Percentiles rank a stretch among this genome's conserved stretches.
Conservation (phyloP, 2,329 filamentous ascomycete species). For the Fusarium fracticaudum region DNA sequence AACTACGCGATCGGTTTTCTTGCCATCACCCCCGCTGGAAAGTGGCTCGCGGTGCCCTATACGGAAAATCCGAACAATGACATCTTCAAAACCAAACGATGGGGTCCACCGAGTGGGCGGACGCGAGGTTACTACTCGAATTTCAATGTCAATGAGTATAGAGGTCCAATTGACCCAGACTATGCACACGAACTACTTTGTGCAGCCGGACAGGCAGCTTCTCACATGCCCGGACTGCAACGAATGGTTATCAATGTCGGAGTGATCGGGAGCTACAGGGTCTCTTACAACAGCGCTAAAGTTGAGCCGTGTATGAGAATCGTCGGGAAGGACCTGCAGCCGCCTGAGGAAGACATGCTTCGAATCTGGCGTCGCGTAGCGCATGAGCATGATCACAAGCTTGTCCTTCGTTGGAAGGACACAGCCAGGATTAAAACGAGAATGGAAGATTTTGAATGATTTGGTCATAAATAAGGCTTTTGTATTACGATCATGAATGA, state of each 20-base stretch:
- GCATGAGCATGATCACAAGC: background rate
- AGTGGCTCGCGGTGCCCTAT: background rate
- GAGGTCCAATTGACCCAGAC: conserved; percentile 5
- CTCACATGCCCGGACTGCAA: background rate
- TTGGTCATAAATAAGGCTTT: background rate
- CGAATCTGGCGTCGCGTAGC: conserved; percentile 5
- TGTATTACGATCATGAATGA: background rate
- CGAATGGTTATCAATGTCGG: background rate
- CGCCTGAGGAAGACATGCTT: background rate
- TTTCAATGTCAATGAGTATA: conserved; percentile 1
- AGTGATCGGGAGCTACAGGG: background rate
- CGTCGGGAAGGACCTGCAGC: background rate
- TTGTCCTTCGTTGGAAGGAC: conserved; percentile 4
- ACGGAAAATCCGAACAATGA: background rate
- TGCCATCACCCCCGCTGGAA: background rate
- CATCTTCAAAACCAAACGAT: background rate
- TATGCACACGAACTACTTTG: background rate
- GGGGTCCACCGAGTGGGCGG: background rate
- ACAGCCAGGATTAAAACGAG: background rate
- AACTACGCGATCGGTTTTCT: conserved; percentile 4
- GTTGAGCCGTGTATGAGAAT: conserved; percentile 3
- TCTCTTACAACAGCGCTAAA: background rate
- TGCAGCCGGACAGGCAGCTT: background rate
- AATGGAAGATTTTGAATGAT: background rate
- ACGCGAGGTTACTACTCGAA: background rate